Base-by-base conservation (phyloP, 164 flowering plant species). In the Dillenia turbinata region DNA sequence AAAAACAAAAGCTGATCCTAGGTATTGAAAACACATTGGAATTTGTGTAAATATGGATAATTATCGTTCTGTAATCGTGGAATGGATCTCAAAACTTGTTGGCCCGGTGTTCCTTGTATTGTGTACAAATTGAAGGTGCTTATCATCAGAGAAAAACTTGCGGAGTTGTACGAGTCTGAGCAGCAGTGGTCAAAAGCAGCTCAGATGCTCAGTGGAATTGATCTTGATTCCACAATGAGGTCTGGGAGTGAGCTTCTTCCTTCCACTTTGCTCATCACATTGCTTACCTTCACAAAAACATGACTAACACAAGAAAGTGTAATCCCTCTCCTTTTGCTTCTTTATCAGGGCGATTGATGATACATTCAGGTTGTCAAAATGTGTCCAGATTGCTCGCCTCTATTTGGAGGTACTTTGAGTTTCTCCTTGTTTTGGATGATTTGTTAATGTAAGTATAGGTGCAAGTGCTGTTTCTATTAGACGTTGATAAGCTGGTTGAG, bases 141-240 rank as follows among this genome's bases (percentile, higher is more conserved):
- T 60, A 68, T 89, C 56, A 89, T 94, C 47, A 78, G 99, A 63
- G 99, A 94, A 77, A 94, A 94, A 65, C 96, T 94, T 70, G 97
- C 99, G n/a, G 97, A 88, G 52, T 71, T 94, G 65, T 94, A 91
- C 66, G 99, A 94, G 69, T 89, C 99, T 9, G 99, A 94, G 80
- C 83, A 91, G 69, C 83, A 86, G 54, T 91, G 99, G 97, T 94
- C 97, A 65, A 91, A 84, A 78, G 99, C 99, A 69, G 99, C 99
- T 48, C 97, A 88, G 76, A 94, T 94, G 97, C 97, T 94, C 19
- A 94, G 99, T 67, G 99, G 99, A 61, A 94, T 94, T 71, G 97
- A 91, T 77, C 67, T 94, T 46, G 99, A 94, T 66, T 89, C 97
- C 52, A 85, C 83, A 70, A 91, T 94, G 87, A 91, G 99, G 99